Percentiles rank a stretch among this genome's conserved stretches.
These are phyloP conservation scores for Gossypium davidsonii DNA, from an alignment of 441 rosid genomes.

Conservation along the genomic window DNA sequence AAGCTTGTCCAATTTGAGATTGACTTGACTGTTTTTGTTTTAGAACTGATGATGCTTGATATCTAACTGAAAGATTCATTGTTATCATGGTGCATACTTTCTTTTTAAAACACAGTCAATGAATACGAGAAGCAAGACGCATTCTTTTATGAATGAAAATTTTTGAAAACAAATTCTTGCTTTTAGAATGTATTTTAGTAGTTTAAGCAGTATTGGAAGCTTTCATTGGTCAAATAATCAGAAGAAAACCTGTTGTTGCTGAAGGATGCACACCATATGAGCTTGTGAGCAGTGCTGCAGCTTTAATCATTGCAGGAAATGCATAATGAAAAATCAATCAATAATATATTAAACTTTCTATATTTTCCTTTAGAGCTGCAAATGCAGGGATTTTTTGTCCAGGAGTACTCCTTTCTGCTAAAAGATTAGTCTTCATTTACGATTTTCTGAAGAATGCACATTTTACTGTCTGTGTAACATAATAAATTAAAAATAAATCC, in stretches of 20 bases:
- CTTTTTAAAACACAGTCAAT: neutral
- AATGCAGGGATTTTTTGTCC: neutral
- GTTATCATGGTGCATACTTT: neutral
- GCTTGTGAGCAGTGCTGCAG: neutral
- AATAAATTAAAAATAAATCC: neutral
- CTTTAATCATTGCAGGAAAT: neutral
- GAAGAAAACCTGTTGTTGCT: neutral
- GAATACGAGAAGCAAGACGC: neutral
- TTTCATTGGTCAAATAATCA: neutral
- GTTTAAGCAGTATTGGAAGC: neutral
- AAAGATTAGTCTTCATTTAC: neutral
- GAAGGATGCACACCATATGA: neutral
- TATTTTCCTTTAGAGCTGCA: neutral
- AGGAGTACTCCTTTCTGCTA: neutral
- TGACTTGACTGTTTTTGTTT: neutral
- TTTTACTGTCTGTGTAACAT: neutral
- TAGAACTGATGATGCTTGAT: neutral
- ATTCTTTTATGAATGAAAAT: neutral
- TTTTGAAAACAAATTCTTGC: neutral
- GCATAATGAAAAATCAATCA: neutral
- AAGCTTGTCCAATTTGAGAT: neutral
- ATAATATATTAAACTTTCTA: neutral
- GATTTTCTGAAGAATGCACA: neutral
- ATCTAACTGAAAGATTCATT: neutral
- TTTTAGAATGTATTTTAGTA: neutral